Conservation (phyloP, 306 rosid species). For the Crotalaria pallida region DNA sequence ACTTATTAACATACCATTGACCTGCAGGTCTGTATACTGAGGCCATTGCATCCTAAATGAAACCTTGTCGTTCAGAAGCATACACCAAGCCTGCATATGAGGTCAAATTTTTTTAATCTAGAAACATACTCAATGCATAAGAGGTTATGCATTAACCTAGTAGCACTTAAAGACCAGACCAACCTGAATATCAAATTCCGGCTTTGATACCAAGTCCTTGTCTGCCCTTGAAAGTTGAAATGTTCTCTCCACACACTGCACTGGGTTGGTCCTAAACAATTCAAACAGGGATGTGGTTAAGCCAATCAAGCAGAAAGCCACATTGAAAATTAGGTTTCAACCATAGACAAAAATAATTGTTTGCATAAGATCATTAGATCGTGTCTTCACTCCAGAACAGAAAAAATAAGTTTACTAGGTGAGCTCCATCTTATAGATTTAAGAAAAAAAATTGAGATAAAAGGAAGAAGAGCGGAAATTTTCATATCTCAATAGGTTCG, state of each 20-base stretch:
- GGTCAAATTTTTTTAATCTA: slow-evolving; percentile 10
- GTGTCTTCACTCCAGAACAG: not conserved
- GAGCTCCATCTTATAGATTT: not conserved
- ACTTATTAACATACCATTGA: slow-evolving; percentile 63
- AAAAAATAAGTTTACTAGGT: not conserved
- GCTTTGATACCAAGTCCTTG: slow-evolving; percentile 64
- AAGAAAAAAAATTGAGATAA: not conserved
- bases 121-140: slow-evolving; percentile 7
- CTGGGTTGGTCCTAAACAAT: slow-evolving; percentile 65
- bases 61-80: slow-evolving; percentile 97
- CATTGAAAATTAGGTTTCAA: not conserved
- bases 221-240: slow-evolving; percentile 82
- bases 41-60: slow-evolving; percentile 99
- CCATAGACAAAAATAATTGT: not conserved
- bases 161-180: slow-evolving; percentile 24
- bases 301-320: slow-evolving; percentile 12
- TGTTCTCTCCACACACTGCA: slow-evolving; percentile 79
- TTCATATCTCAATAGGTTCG: not conserved
- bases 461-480: not conserved
- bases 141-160: slow-evolving; percentile 13
- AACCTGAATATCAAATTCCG: slow-evolving; percentile 89
- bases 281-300: slow-evolving; percentile 12
- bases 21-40: slow-evolving; percentile 79
- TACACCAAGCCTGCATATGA: slow-evolving; percentile 83
- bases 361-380: not conserved